A percentile compares a stretch with the other conserved stretches of the same genome.
Evolutionary conservation across 2,329 filamentous ascomycete genomes (phyloP).

Genomic region (Cladosporium oxysporum): DNA sequence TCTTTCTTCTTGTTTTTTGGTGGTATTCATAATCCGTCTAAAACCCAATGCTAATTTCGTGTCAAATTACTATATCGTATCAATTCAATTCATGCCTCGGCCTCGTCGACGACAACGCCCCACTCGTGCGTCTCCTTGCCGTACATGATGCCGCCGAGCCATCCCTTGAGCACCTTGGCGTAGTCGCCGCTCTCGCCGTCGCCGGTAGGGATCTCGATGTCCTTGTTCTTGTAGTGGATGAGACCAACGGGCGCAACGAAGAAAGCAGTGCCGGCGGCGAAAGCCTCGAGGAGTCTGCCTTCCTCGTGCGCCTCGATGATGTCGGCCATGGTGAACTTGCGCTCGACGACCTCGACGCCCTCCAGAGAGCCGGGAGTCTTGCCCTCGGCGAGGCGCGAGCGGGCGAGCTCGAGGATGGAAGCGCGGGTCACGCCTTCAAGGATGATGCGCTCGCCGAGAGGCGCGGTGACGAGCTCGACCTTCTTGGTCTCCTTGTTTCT

Average conservation of each 20-base stretch:
- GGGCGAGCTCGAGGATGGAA: constrained; percentile 73
- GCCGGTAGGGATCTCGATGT: constrained; percentile 45
- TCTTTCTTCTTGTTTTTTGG: neutral
- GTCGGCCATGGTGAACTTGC: constrained; percentile 79
- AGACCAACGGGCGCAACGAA: constrained; percentile 50
- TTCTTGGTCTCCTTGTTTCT: constrained; percentile 59
- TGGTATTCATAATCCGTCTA: neutral
- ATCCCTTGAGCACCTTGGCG: constrained; percentile 46
- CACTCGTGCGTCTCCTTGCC: constrained; percentile 49
- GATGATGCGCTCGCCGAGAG: constrained; percentile 77
- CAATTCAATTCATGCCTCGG: constrained; percentile 8
- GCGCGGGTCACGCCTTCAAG: constrained; percentile 85
- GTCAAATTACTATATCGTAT: neutral
- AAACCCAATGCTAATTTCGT: constrained; percentile 1
- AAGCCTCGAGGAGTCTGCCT: constrained; percentile 78
- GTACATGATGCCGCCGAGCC: constrained; percentile 54
- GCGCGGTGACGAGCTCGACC: constrained; percentile 76
- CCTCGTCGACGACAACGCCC: constrained; percentile 35
- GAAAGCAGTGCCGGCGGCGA: constrained; percentile 80
- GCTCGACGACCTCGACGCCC: constrained; percentile 71
- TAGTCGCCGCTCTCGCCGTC: constrained; percentile 46
- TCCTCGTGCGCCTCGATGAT: constrained; percentile 71
- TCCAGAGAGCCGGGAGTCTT: constrained; percentile 36
- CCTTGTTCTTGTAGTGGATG: constrained; percentile 49
- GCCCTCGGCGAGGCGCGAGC: constrained; percentile 57